Evolutionary conservation across 768 basidiomycete genomes (phyloP).

Genomic region (Rickenella mellea): DNA sequence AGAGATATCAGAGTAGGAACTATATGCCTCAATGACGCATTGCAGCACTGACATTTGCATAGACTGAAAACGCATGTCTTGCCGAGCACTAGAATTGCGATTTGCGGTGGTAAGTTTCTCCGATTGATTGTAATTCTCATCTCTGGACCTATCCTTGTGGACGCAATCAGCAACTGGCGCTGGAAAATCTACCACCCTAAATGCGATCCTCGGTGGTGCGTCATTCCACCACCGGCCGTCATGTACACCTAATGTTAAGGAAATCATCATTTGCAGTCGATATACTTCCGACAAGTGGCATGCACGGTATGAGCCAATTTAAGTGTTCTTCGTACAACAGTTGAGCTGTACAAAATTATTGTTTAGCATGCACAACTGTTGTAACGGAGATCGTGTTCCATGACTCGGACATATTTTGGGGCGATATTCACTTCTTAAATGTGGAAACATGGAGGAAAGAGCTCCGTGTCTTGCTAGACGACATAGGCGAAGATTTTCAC

Average conservation of each 20-base stretch:
- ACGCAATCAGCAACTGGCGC: slow-evolving; percentile 42
- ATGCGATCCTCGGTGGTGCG: slow-evolving; percentile 51
- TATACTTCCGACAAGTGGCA: slow-evolving; percentile 57
- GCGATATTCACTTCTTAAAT: slow-evolving; percentile 49
- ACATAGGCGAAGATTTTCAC: slow-evolving; percentile 50
- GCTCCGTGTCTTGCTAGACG: slow-evolving; percentile 41
- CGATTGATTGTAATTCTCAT: background rate
- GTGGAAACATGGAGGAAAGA: slow-evolving; percentile 49
- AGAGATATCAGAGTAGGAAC: slow-evolving; percentile 38
- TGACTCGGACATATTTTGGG: slow-evolving; percentile 43
- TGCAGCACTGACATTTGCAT: background rate
- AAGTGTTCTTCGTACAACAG: background rate
- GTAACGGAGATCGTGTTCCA: slow-evolving; percentile 56
- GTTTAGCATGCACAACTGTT: slow-evolving; percentile 62
- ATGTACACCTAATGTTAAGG: background rate
- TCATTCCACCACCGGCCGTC: too few relatives aligned
- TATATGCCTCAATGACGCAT: background rate
- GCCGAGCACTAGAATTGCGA: slow-evolving; percentile 53
- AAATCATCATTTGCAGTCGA: slow-evolving; percentile 28
- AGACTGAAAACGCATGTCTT: slow-evolving; percentile 41
- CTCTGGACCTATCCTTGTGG: background rate
- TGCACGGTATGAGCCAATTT: slow-evolving; percentile 40
- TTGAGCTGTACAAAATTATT: too few relatives aligned
- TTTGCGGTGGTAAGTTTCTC: slow-evolving; percentile 50
- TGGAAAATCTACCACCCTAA: slow-evolving; percentile 52